phyloP scores from a whole-genome alignment of 106 monocot species.

The Dendrobium chrysotoxum region DNA sequence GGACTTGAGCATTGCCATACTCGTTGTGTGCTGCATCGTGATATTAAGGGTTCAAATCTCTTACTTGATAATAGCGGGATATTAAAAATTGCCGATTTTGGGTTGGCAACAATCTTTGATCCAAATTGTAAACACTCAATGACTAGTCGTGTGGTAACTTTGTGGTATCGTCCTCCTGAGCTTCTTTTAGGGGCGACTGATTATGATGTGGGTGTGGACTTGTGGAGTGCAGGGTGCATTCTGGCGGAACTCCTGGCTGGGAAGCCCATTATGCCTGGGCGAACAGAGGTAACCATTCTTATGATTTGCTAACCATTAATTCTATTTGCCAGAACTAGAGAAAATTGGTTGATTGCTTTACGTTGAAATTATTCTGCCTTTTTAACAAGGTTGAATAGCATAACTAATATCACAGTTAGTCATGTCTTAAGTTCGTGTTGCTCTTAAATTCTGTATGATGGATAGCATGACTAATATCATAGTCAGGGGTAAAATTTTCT shows the following conservation, averaged over 20 bases:
- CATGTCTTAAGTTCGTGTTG: neutral
- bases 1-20: conserved; percentile 7
- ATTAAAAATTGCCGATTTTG: conserved; percentile 6
- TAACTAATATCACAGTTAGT: neutral
- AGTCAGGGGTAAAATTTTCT: neutral
- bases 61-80: neutral
- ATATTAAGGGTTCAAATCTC: conserved; percentile 10
- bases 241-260: conserved; percentile 7
- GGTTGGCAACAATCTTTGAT: conserved; percentile 5
- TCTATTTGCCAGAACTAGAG: neutral
- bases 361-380: neutral
- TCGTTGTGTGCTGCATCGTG: neutral
- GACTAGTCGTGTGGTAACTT: conserved; percentile 5
- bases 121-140: conserved; percentile 7
- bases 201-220: conserved; percentile 8
- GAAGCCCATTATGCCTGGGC: conserved; percentile 9
- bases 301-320: neutral
- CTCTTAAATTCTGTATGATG: neutral
- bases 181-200: conserved; percentile 9
- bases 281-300: conserved; percentile 8
- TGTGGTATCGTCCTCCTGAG: conserved; percentile 7
- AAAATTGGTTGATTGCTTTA: neutral
- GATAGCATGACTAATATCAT: no score
- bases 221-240: conserved; percentile 8
- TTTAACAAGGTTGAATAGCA: neutral